A percentile compares a stretch with the other conserved stretches of the same genome.
phyloP scores from a whole-genome alignment of 2,329 filamentous ascomycete species.

The Claviceps pazoutovae region DNA sequence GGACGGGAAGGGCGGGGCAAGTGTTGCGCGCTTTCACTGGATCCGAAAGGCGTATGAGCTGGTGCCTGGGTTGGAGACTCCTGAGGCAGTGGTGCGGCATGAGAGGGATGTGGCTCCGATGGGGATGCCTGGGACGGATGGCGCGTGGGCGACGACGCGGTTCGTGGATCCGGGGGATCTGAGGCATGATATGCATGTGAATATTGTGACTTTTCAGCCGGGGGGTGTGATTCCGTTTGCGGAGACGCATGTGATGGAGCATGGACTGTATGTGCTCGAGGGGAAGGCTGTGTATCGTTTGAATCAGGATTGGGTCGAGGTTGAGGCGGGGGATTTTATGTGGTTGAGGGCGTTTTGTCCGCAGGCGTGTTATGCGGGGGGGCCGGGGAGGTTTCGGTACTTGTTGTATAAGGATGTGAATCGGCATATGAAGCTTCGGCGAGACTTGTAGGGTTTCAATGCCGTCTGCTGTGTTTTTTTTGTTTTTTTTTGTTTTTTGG shows the following conservation, averaged over 20 bases:
- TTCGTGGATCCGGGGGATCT: constrained; percentile 5
- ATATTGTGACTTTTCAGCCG: constrained; percentile 3
- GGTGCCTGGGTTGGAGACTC: not conserved
- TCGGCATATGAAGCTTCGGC: constrained; percentile 3
- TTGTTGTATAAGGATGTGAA: constrained; percentile 6
- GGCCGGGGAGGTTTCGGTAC: constrained; percentile 4
- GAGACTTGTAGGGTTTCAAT: no score
- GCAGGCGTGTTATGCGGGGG: constrained; percentile 5
- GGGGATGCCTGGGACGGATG: constrained; percentile 2
- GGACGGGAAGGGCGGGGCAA: no score
- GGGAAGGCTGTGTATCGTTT: constrained; percentile 6
- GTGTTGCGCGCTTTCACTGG: constrained; percentile 5
- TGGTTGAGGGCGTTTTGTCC: constrained; percentile 6
- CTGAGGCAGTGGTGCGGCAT: not conserved
- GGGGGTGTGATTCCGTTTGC: constrained; percentile 5
- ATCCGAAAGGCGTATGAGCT: constrained; percentile 4
- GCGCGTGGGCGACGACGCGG: constrained; percentile 5
- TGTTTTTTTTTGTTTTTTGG: no score
- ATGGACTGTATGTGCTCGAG: constrained; percentile 5
- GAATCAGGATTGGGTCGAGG: constrained; percentile 6
- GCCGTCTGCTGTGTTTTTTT: no score
- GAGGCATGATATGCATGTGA: constrained; percentile 6
- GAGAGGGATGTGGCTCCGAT: constrained; percentile 1
- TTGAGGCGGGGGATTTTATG: constrained; percentile 6
- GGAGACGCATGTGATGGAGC: constrained; percentile 6